These are phyloP conservation scores for Cornus kousa DNA, from an alignment of 148 eudicot genomes.

Conservation along the genomic window DNA sequence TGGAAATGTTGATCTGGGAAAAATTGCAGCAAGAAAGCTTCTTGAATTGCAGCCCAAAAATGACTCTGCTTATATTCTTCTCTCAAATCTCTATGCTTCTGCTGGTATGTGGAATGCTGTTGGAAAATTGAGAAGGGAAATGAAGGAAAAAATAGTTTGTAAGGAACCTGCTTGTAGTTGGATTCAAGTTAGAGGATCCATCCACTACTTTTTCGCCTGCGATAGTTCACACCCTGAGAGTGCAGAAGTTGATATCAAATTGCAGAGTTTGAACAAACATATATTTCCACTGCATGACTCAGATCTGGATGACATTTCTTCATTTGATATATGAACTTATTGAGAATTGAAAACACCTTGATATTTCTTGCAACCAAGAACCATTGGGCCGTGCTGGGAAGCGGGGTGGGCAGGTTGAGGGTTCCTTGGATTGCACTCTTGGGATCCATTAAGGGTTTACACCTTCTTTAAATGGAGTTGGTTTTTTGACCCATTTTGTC, in stretches of 20 bases:
- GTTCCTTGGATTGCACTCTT: neutral
- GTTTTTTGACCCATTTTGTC: neutral
- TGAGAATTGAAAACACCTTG: neutral
- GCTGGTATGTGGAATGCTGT: slow-evolving; percentile 46
- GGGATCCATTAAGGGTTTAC: neutral
- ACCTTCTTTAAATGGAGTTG: neutral
- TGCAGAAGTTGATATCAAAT: slow-evolving; percentile 26
- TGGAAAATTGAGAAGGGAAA: slow-evolving; percentile 42
- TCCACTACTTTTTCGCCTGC: slow-evolving; percentile 37
- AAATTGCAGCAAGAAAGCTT: slow-evolving; percentile 48
- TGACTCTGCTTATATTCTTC: slow-evolving; percentile 57
- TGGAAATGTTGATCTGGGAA: slow-evolving; percentile 40
- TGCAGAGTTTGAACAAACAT: slow-evolving; percentile 33
- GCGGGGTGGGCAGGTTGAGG: neutral
- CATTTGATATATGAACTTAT: slow-evolving; percentile 5
- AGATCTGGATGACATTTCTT: slow-evolving; percentile 21
- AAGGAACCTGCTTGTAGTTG: slow-evolving; percentile 63
- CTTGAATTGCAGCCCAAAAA: slow-evolving; percentile 53
- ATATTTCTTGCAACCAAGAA: neutral
- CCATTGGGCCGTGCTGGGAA: neutral
- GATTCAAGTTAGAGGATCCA: slow-evolving; percentile 50
- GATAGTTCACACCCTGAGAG: slow-evolving; percentile 42
- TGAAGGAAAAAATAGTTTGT: slow-evolving; percentile 38
- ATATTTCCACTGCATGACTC: slow-evolving; percentile 27
- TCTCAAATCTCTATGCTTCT: slow-evolving; percentile 48